Evolutionary conservation across 805 yeast genomes (phyloP).

Genomic region (Sugiyamaella marilandica): DNA sequence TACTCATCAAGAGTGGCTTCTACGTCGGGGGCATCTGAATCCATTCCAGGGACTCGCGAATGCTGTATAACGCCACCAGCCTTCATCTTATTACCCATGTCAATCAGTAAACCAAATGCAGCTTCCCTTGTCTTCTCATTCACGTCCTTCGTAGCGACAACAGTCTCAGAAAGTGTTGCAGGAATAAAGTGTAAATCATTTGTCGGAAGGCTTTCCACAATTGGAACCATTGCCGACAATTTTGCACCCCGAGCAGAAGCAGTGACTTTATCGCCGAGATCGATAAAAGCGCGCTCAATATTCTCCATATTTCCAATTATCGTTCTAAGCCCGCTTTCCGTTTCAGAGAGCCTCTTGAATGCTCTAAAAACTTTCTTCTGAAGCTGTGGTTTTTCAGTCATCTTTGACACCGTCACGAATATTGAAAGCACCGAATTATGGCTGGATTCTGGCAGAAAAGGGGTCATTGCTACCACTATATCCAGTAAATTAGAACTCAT

Average conservation of each 20-base stretch:
- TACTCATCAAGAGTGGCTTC: constrained; percentile 72
- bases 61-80: constrained; percentile 61
- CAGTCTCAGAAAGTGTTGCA: constrained; percentile 76
- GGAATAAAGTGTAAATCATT: constrained; percentile 74
- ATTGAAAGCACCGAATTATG: constrained; percentile 75
- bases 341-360: constrained; percentile 62
- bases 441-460: constrained; percentile 66
- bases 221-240: constrained; percentile 56
- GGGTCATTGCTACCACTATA: constrained; percentile 78
- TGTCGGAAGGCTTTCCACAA: constrained; percentile 60
- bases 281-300: constrained; percentile 55
- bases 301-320: constrained; percentile 49
- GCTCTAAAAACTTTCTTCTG: constrained; percentile 85
- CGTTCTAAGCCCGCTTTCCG: constrained; percentile 57
- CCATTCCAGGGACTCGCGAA: constrained; percentile 58
- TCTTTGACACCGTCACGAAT: constrained; percentile 60
- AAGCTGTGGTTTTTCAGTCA: constrained; percentile 53
- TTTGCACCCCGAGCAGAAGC: constrained; percentile 79
- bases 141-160: constrained; percentile 83
- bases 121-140: constrained; percentile 87
- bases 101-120: constrained; percentile 68
- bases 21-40: constrained; percentile 51
- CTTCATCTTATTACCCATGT: constrained; percentile 75
- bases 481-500: constrained; percentile 87
- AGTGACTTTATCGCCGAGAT: constrained; percentile 42